Conservation (phyloP, 2,329 filamentous ascomycete genomes). For the Penicillium crustosum region DNA sequence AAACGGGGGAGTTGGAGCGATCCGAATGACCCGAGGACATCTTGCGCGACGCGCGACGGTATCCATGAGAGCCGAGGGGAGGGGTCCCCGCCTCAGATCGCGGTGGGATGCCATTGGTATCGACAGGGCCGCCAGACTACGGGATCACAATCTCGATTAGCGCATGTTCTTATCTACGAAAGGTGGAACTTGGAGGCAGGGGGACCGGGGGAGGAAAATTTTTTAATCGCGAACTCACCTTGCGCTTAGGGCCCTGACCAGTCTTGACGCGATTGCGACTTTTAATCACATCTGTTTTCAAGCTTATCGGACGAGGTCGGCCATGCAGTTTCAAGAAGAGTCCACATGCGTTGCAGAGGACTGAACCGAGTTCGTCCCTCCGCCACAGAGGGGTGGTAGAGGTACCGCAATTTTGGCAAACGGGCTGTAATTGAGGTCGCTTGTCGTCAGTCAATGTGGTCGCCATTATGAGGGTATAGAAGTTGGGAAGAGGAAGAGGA, state of each 20-base stretch:
- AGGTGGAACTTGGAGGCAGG: slow-evolving; percentile 6
- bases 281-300: slow-evolving; percentile 99
- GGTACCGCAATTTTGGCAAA: slow-evolving; percentile 94
- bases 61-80: slow-evolving; percentile 56
- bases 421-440: slow-evolving; percentile 73
- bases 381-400: slow-evolving; percentile 97
- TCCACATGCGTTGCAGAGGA: slow-evolving; percentile 97
- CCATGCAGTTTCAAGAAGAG: slow-evolving; percentile 97
- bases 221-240: slow-evolving; percentile 56
- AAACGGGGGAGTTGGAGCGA: slow-evolving; percentile 74
- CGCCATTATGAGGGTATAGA: slow-evolving; percentile 39
- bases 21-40: slow-evolving; percentile 70
- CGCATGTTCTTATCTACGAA: slow-evolving; percentile 25
- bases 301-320: slow-evolving; percentile 84
- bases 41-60: slow-evolving; percentile 70
- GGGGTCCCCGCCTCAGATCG: slow-evolving; percentile 58
- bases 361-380: slow-evolving; percentile 90
- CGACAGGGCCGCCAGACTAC: slow-evolving; percentile 46
- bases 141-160: slow-evolving; percentile 24
- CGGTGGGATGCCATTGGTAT: slow-evolving; percentile 60
- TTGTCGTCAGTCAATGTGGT: slow-evolving; percentile 51
- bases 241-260: slow-evolving; percentile 75
- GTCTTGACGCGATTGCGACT: slow-evolving; percentile 98
- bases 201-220: slow-evolving; percentile 21
- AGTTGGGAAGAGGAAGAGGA: slow-evolving; percentile 26